phyloP scores from a whole-genome alignment of 768 basidiomycete species.

The Tylopilus sp. region DNA sequence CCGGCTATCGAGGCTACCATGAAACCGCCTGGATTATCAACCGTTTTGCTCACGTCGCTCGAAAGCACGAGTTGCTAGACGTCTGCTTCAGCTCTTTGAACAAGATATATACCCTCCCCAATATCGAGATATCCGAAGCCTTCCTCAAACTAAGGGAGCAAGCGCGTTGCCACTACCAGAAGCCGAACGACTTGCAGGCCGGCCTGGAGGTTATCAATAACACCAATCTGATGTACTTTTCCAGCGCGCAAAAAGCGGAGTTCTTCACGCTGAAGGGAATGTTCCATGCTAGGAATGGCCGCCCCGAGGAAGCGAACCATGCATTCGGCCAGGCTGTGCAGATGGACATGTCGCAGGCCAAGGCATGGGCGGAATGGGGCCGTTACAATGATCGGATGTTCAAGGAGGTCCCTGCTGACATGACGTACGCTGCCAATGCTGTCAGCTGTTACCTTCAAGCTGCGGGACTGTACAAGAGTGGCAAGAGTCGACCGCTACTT shows the following conservation, averaged over 20 bases:
- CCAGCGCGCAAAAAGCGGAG: slow-evolving; percentile 90
- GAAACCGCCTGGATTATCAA: slow-evolving; percentile 99
- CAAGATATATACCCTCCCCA: slow-evolving; percentile 98
- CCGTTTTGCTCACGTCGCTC: slow-evolving; percentile 96
- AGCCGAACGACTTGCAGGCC: slow-evolving; percentile 86
- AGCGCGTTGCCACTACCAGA: slow-evolving; percentile 96
- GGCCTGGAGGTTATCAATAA: slow-evolving; percentile 99
- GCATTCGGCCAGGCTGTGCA: slow-evolving; percentile 96
- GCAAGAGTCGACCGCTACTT: slow-evolving; percentile 88
- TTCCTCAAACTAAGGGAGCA: slow-evolving; percentile 99
- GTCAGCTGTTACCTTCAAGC: slow-evolving; percentile 98
- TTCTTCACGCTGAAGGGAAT: slow-evolving; percentile 98
- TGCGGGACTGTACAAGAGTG: slow-evolving; percentile 90
- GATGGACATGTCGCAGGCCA: slow-evolving; percentile 90
- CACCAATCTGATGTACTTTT: slow-evolving; percentile 98
- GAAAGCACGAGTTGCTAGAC: slow-evolving; percentile 94
- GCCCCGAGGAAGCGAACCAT: slow-evolving; percentile 84
- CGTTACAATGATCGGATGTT: slow-evolving; percentile 91
- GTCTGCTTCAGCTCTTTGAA: slow-evolving; percentile 93
- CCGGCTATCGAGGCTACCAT: slow-evolving; percentile 94
- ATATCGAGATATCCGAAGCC: slow-evolving; percentile 99
- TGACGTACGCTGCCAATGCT: slow-evolving; percentile 79
- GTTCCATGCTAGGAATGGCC: slow-evolving; percentile 88
- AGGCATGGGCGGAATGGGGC: slow-evolving; percentile 99
- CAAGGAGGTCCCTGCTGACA: slow-evolving; percentile 75